Conservation (phyloP, 805 yeast genomes). For the Myxozyma monticola region DNA sequence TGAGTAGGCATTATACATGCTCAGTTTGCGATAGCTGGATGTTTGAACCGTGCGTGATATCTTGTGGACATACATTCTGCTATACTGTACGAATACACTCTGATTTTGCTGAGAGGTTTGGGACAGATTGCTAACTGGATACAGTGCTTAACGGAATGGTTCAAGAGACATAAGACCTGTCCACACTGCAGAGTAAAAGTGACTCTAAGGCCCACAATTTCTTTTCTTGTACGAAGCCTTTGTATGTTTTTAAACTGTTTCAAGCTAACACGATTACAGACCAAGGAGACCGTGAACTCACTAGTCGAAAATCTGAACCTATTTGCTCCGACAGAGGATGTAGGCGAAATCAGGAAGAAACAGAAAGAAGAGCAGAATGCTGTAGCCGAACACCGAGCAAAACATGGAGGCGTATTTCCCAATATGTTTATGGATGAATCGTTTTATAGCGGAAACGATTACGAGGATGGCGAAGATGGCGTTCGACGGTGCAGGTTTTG, state of each 20-base stretch:
- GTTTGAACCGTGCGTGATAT: conserved; percentile 29
- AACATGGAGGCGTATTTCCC: conserved; percentile 43
- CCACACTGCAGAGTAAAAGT: conserved; percentile 24
- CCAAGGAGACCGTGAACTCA: conserved; percentile 8
- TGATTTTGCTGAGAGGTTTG: neutral
- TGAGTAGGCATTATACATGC: conserved; percentile 14
- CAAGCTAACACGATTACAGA: conserved; percentile 2
- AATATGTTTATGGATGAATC: conserved; percentile 50
- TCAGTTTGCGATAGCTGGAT: conserved; percentile 24
- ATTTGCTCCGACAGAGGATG: conserved; percentile 15
- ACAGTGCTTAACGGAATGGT: conserved; percentile 28
- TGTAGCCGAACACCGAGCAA: conserved; percentile 35
- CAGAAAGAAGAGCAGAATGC: conserved; percentile 9
- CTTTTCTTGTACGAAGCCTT: conserved; percentile 20
- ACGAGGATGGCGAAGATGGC: conserved; percentile 56
- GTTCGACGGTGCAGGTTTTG: conserved; percentile 67
- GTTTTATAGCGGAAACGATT: too few relatives aligned
- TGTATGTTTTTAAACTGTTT: neutral
- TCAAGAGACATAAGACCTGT: conserved; percentile 16
- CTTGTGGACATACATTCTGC: conserved; percentile 32
- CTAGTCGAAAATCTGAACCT: conserved; percentile 10
- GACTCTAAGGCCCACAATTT: conserved; percentile 9
- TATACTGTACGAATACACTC: conserved; percentile 14
- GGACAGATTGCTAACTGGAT: neutral
- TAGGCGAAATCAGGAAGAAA: neutral